Percentiles rank a stretch among this genome's conserved stretches.
phyloP scores from a whole-genome alignment of 176 grass and related monocot species.

The Dactylis glomerata region DNA sequence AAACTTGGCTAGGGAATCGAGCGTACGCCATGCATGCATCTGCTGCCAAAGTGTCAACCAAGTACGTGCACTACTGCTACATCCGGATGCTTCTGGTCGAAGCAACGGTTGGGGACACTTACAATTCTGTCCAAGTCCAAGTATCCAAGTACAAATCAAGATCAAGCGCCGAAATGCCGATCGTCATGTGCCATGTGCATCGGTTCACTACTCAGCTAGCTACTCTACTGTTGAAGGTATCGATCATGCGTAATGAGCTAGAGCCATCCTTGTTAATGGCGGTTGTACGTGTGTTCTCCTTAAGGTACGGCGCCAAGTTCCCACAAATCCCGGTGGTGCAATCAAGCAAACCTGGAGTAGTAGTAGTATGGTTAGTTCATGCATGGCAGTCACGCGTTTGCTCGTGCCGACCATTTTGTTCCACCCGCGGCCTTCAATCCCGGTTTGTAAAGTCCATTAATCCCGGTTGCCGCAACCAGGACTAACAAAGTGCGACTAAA shows the following conservation, averaged over 20 bases:
- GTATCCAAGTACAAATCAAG: not conserved
- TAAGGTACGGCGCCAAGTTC: not conserved
- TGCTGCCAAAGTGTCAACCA: not conserved
- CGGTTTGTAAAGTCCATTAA: no score
- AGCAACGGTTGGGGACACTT: not conserved
- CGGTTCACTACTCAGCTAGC: not conserved
- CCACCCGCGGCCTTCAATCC: no score
- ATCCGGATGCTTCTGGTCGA: not conserved
- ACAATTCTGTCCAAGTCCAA: not conserved
- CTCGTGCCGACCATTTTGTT: not conserved
- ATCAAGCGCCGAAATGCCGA: not conserved
- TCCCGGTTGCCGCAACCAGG: no score
- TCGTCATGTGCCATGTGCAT: not conserved
- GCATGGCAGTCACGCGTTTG: not conserved
- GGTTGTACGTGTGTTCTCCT: not conserved
- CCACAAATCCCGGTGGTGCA: not conserved
- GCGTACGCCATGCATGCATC: not conserved
- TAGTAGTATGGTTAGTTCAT: not conserved
- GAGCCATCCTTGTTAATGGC: not conserved
- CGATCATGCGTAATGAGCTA: not conserved
- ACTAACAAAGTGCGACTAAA: no score
- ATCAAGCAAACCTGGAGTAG: not conserved
- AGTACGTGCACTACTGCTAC: not conserved
- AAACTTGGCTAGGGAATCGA: no score
- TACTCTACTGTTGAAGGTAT: not conserved